phyloP scores from a whole-genome alignment of 148 eudicot species.

The Rhododendron griersonianum region DNA sequence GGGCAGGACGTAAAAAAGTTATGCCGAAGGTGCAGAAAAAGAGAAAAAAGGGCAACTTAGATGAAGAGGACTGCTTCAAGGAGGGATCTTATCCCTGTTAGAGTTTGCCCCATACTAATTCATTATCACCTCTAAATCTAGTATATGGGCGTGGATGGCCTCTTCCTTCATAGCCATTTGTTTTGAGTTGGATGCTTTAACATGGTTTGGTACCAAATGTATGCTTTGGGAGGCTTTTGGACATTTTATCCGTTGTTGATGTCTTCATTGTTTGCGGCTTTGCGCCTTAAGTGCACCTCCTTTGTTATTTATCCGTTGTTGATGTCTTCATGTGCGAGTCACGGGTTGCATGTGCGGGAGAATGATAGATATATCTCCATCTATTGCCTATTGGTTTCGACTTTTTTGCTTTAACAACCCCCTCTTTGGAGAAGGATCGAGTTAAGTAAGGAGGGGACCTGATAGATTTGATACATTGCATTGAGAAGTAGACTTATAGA shows the following conservation, averaged over 20 bases:
- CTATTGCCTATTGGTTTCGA: neutral
- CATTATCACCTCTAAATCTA: neutral
- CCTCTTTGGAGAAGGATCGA: neutral
- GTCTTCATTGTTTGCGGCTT: neutral
- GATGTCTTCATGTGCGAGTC: neutral
- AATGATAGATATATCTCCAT: neutral
- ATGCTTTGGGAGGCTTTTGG: neutral
- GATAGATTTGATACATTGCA: neutral
- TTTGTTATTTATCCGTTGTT: neutral
- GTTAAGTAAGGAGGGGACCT: neutral
- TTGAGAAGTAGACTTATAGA: neutral
- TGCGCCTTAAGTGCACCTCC: neutral
- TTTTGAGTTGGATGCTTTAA: neutral
- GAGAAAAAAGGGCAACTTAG: neutral
- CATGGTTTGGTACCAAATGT: neutral
- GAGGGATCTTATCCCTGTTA: neutral
- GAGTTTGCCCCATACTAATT: neutral
- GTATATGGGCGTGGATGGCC: neutral
- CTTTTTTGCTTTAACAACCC: neutral
- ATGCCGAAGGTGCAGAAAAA: neutral
- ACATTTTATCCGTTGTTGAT: neutral
- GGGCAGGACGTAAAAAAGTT: neutral
- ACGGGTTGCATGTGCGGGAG: neutral
- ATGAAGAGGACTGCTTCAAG: neutral
- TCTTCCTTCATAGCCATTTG: neutral